phyloP scores from a whole-genome alignment of 148 eudicot species.

The Vaccinium macrocarpon region DNA sequence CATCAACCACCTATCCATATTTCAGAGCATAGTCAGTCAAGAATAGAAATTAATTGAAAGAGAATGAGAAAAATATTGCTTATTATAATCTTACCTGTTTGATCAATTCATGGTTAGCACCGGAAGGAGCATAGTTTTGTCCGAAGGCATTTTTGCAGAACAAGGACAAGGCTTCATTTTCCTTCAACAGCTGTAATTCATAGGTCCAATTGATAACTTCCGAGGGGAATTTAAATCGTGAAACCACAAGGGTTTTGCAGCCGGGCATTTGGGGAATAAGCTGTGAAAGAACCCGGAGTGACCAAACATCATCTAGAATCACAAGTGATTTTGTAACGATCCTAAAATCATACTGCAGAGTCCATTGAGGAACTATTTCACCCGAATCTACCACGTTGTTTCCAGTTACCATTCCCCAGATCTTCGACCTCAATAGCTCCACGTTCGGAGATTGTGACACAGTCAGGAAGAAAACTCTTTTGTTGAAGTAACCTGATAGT shows the following conservation, averaged over 20 bases:
- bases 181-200: constrained; percentile 59
- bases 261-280: constrained; percentile 54
- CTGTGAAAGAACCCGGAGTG: constrained; percentile 56
- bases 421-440: constrained; percentile 52
- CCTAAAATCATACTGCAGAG: constrained; percentile 26
- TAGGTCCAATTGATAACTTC: constrained; percentile 47
- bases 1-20: constrained; percentile 55
- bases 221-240: constrained; percentile 57
- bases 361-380: constrained; percentile 36
- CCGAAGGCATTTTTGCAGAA: constrained; percentile 78
- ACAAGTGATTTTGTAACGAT: constrained; percentile 35
- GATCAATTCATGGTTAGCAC: constrained; percentile 46
- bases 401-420: constrained; percentile 54
- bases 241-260: constrained; percentile 72
- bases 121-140: constrained; percentile 42
- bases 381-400: constrained; percentile 26
- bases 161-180: constrained; percentile 62
- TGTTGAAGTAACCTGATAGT: constrained; percentile 53
- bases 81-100: constrained; percentile 42
- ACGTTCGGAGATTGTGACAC: constrained; percentile 85
- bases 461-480: constrained; percentile 55
- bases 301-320: constrained; percentile 90
- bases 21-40: constrained; percentile 19
- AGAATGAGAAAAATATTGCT: neutral
- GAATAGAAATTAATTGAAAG: neutral